These are phyloP conservation scores for Cubamyces lactineus DNA, from an alignment of 768 basidiomycete genomes.

Conservation along the genomic window DNA sequence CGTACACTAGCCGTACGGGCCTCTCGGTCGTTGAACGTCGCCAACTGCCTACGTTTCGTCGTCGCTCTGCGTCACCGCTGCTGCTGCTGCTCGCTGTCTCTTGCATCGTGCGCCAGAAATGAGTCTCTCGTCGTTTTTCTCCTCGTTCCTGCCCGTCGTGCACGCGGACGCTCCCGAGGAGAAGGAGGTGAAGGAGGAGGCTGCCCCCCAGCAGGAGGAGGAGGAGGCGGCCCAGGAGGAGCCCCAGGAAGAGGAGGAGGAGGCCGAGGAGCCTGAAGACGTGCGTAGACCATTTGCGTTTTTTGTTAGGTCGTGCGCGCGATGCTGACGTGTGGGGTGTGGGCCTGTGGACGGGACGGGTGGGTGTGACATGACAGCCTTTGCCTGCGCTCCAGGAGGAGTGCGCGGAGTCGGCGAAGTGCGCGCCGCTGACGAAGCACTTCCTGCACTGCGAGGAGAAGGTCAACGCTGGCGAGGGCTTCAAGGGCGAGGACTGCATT, in stretches of 20 bases:
- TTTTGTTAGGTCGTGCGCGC: background rate
- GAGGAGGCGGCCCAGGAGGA: constrained; percentile 36
- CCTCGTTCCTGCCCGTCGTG: constrained; percentile 45
- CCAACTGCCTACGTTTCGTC: background rate
- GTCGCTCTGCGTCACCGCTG: constrained; percentile 6
- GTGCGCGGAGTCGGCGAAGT: constrained; percentile 67
- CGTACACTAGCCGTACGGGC: constrained; percentile 6
- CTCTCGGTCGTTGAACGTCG: constrained; percentile 3
- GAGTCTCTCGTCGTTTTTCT: constrained; percentile 49
- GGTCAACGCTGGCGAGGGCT: constrained; percentile 79
- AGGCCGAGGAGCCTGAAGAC: constrained; percentile 74
- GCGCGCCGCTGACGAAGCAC: constrained; percentile 72
- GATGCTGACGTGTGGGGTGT: background rate
- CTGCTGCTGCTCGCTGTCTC: too few species aligned
- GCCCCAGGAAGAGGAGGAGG: constrained; percentile 45
- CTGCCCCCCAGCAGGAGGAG: constrained; percentile 37
- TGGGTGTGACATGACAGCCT: constrained; percentile 44
- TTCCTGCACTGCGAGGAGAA: constrained; percentile 92
- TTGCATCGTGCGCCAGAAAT: constrained; percentile 29
- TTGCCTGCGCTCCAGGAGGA: constrained; percentile 77
- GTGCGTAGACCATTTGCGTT: constrained; percentile 51
- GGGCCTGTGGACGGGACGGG: too few species aligned
- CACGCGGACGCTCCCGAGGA: constrained; percentile 47
- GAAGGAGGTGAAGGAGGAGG: constrained; percentile 40
- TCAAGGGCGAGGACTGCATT: constrained; percentile 90